Conservation (phyloP, 768 basidiomycete genomes). For the Lyophyllum atratum region DNA sequence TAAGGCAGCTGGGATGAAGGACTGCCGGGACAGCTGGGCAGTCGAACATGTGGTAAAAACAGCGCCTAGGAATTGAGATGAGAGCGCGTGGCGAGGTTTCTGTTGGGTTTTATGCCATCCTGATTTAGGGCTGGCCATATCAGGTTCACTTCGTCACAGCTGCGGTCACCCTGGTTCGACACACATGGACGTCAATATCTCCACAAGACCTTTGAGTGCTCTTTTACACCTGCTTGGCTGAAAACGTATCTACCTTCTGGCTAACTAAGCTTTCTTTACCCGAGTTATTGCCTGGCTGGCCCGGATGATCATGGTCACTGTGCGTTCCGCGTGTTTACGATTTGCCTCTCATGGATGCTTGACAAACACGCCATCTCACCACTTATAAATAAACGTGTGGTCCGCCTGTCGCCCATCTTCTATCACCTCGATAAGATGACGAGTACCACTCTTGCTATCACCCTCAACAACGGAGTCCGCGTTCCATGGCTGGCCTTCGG, state of each 20-base stretch:
- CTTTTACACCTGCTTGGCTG: not conserved
- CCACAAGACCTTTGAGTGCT: not conserved
- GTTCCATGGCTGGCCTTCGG: slow-evolving; percentile 66
- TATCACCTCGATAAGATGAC: slow-evolving; percentile 22
- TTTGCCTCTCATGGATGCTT: not conserved
- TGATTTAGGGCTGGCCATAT: slow-evolving; percentile 48
- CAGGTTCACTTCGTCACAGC: not conserved
- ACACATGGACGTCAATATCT: not conserved
- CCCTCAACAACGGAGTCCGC: slow-evolving; percentile 55
- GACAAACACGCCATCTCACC: not conserved
- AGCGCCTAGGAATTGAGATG: slow-evolving; percentile 40
- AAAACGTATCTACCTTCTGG: not conserved
- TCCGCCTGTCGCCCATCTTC: not conserved
- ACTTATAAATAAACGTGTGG: not conserved
- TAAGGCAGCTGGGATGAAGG: slow-evolving; percentile 61
- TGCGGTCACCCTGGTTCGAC: not conserved
- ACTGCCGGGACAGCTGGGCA: slow-evolving; percentile 39
- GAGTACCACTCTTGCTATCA: slow-evolving; percentile 28
- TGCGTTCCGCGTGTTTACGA: too few relatives aligned
- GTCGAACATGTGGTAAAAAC: slow-evolving; percentile 57
- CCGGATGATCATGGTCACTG: too few relatives aligned
- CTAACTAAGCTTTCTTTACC: too few relatives aligned
- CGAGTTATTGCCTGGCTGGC: too few relatives aligned
- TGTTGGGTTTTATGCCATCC: slow-evolving; percentile 10
- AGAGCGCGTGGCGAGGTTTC: not conserved